phyloP scores from a whole-genome alignment of 2,329 filamentous ascomycete species.

The Colletotrichum sp. region DNA sequence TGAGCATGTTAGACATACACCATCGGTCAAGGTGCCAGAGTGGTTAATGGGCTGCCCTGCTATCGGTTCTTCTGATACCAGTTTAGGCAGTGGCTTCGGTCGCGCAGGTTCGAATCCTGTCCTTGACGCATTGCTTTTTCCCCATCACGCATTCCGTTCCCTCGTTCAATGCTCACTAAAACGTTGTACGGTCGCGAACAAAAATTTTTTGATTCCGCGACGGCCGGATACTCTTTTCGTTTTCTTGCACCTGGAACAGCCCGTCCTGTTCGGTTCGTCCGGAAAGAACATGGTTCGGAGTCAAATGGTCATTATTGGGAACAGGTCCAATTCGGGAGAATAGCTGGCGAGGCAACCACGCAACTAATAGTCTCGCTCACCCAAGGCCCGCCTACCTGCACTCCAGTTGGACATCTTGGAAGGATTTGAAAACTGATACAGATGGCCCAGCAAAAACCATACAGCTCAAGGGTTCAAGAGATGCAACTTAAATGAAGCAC shows the following conservation, averaged over 20 bases:
- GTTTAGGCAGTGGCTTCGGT: slow-evolving; percentile 20
- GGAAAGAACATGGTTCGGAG: background rate
- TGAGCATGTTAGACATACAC: rapidly evolving
- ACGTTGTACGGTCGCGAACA: background rate
- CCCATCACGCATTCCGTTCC: background rate
- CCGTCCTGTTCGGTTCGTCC: background rate
- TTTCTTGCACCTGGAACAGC: background rate
- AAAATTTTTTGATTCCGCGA: background rate
- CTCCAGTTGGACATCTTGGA: background rate
- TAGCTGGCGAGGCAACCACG: background rate
- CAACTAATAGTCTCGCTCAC: background rate
- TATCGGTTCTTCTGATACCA: background rate
- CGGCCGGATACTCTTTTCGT: background rate
- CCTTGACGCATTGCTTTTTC: background rate
- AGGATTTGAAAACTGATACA: background rate
- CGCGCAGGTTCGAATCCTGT: slow-evolving; percentile 23
- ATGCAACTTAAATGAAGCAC: background rate
- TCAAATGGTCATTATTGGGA: background rate
- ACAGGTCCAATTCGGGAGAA: background rate
- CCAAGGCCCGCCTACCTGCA: background rate
- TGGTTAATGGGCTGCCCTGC: slow-evolving; percentile 23
- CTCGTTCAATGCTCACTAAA: no score
- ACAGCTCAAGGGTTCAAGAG: background rate
- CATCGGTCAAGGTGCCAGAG: slow-evolving; percentile 18
- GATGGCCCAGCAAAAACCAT: background rate